Evolutionary conservation across 73 alveolate species (phyloP).

Genomic region (Paramecium sonneborni): DNA sequence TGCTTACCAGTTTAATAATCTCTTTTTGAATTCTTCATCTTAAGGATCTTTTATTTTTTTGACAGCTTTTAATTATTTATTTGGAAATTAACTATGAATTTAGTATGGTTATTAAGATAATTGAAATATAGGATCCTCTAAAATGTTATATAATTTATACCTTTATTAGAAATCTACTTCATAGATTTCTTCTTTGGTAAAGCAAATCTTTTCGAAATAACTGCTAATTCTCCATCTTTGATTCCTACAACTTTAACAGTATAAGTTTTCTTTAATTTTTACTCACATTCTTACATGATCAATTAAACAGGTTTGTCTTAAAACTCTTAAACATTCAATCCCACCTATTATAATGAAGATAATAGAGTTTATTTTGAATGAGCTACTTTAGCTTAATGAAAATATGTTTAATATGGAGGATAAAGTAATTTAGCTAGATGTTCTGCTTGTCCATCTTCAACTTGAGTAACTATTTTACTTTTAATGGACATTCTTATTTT

Average conservation of each 20-base stretch:
- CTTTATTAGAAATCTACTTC: not conserved
- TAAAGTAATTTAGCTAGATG: not conserved
- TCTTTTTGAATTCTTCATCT: conserved; percentile 47
- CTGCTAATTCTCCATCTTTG: conserved; percentile 40
- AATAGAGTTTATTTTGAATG: conserved; percentile 35
- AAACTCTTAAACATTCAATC: conserved; percentile 5
- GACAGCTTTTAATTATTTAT: not conserved
- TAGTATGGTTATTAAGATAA: conserved; percentile 12
- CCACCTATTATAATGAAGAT: conserved; percentile 35
- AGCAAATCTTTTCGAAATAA: conserved; percentile 25
- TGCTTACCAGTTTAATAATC: conserved; percentile 44
- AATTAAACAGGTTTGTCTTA: conserved; percentile 7
- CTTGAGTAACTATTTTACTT: conserved; percentile 22
- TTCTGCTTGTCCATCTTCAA: conserved; percentile 21
- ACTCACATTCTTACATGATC: conserved; percentile 12
- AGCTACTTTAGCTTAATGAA: conserved; percentile 43
- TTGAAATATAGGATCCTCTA: conserved; percentile 1
- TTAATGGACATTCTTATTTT: not conserved
- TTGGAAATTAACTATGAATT: conserved; percentile 32
- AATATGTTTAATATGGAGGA: conserved; percentile 51
- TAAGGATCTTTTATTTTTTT: conserved; percentile 33
- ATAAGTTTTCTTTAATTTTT: conserved; percentile 35
- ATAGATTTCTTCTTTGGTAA: not conserved
- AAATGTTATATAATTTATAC: not conserved
- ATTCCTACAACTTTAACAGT: conserved; percentile 44